Evolutionary conservation across 345 rosid genomes (phyloP).

Genomic region (Brassica nigra): DNA sequence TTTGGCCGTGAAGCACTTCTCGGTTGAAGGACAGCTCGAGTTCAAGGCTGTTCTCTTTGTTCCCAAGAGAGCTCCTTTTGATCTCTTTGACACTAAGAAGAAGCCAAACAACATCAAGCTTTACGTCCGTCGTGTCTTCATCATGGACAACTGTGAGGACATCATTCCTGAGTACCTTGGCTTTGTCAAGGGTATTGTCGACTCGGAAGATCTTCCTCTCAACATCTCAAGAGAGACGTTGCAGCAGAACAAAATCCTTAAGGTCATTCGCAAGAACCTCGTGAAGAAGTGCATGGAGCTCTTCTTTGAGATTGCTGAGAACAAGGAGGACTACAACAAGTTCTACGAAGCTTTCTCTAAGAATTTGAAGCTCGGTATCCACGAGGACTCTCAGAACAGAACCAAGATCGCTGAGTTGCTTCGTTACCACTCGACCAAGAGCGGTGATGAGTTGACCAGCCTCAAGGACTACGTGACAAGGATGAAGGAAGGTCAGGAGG

Average conservation of each 20-base stretch:
- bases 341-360: background rate
- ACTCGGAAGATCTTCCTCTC: conserved; percentile 88
- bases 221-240: conserved; percentile 83
- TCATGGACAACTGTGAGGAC: conserved; percentile 97
- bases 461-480: background rate
- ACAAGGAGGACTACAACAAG: conserved; percentile 68
- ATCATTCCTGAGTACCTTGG: conserved; percentile 83
- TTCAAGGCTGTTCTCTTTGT: conserved; percentile 89
- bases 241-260: conserved; percentile 91
- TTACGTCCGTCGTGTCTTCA: conserved; percentile 86
- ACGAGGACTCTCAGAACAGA: background rate
- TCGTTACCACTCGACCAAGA: background rate
- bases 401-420: background rate
- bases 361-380: background rate
- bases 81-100: conserved; percentile 88
- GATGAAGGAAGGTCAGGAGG: background rate
- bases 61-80: conserved; percentile 92
- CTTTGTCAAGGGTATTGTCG: conserved; percentile 87
- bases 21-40: conserved; percentile 95
- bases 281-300: conserved; percentile 93
- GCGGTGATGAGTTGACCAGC: background rate
- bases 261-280: conserved; percentile 87
- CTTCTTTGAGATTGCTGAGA: conserved; percentile 89
- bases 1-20: conserved; percentile 83
- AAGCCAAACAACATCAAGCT: conserved; percentile 94